These are phyloP conservation scores for Ampelomyces quisqualis DNA, from an alignment of 2,329 filamentous ascomycete genomes.

Conservation along the genomic window DNA sequence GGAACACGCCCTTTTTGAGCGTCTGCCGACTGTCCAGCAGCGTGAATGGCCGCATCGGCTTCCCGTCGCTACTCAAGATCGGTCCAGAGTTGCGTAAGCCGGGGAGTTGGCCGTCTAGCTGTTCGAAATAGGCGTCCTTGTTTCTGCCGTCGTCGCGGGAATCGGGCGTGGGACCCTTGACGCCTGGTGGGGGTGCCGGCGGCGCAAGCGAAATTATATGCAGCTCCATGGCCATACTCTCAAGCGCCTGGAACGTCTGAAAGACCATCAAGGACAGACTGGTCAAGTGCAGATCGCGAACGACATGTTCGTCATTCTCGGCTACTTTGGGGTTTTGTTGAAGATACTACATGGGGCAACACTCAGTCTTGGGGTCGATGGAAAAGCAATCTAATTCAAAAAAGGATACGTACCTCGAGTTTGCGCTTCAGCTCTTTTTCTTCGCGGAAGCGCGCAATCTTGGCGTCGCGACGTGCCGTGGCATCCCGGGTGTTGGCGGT, in stretches of 20 bases:
- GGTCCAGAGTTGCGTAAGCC: conserved; percentile 61
- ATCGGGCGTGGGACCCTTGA: conserved; percentile 44
- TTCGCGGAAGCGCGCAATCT: conserved; percentile 80
- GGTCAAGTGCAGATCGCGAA: conserved; percentile 75
- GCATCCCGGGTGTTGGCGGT: conserved; percentile 67
- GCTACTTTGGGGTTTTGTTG: conserved; percentile 60
- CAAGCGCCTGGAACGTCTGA: conserved; percentile 81
- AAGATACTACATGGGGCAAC: conserved; percentile 51
- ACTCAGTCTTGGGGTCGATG: conserved; percentile 11
- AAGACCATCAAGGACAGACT: conserved; percentile 73
- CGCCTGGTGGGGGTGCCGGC: conserved; percentile 48
- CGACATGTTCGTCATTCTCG: conserved; percentile 79
- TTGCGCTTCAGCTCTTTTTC: conserved; percentile 84
- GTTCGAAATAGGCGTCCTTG: conserved; percentile 65
- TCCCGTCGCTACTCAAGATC: conserved; percentile 74
- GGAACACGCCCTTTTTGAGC: conserved; percentile 78
- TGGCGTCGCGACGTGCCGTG: conserved; percentile 71
- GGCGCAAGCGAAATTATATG: conserved; percentile 78
- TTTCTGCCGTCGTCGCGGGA: conserved; percentile 50
- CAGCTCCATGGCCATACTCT: conserved; percentile 79
- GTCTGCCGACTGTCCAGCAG: conserved; percentile 75
- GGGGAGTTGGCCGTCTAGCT: conserved; percentile 62
- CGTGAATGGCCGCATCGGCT: conserved; percentile 88
- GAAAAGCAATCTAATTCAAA: conserved; percentile 5
- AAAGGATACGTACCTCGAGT: conserved; percentile 60